Conservation (phyloP, 129 eudicot genomes). For the Oenanthe sinensis region DNA sequence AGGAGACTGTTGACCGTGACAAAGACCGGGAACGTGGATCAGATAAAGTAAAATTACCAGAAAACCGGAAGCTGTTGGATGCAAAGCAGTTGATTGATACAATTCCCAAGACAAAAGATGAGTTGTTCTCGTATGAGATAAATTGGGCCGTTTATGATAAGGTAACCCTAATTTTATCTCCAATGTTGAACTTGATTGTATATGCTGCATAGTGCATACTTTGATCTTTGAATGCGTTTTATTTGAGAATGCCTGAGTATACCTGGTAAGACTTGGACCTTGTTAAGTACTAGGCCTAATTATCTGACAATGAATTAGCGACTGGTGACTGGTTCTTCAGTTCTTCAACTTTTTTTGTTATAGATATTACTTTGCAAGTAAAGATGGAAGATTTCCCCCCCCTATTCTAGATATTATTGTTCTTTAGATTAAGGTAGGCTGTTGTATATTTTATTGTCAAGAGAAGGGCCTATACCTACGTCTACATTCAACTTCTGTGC, state of each 20-base stretch:
- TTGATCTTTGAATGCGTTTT: background rate
- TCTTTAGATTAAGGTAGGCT: background rate
- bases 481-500: background rate
- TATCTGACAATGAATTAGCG: background rate
- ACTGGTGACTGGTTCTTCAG: background rate
- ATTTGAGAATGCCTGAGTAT: background rate
- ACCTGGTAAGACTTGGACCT: background rate
- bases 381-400: background rate
- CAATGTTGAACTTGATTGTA: background rate
- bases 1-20: slow-evolving; percentile 35
- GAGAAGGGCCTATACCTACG: background rate
- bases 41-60: slow-evolving; percentile 54
- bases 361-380: background rate
- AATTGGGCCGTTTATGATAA: slow-evolving; percentile 75
- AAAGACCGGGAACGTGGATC: slow-evolving; percentile 31
- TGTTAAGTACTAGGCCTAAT: background rate
- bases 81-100: slow-evolving; percentile 89
- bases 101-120: slow-evolving; percentile 94
- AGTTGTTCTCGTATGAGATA: slow-evolving; percentile 76
- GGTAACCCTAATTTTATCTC: background rate
- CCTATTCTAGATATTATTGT: background rate
- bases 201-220: background rate
- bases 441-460: background rate
- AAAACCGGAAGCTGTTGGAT: slow-evolving; percentile 69
- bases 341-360: background rate